Percentiles rank a stretch among this genome's conserved stretches.
Evolutionary conservation across 2,329 filamentous ascomycete species (phyloP).

Genomic region (Diaporthe eres): DNA sequence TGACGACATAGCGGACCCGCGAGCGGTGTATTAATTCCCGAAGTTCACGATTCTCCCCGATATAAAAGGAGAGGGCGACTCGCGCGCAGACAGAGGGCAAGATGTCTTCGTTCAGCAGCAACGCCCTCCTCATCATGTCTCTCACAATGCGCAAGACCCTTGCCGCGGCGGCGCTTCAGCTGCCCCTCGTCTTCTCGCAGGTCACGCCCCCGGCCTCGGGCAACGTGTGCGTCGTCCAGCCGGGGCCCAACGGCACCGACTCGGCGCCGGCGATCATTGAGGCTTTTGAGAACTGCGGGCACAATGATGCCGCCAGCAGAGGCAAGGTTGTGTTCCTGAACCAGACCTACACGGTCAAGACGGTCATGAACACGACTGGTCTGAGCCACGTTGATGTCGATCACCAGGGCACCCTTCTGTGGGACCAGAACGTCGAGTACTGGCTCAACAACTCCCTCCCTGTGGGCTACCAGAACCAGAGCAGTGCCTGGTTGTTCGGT

Average conservation of each 20-base stretch:
- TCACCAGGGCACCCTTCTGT: conserved; percentile 47
- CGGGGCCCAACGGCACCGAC: conserved; percentile 36
- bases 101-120: background rate
- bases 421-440: conserved; percentile 47
- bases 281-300: conserved; percentile 49
- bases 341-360: conserved; percentile 45
- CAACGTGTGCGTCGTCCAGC: conserved; percentile 36
- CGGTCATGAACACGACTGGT: conserved; percentile 47
- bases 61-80: conserved; percentile 1
- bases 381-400: conserved; percentile 48
- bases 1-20: conserved; percentile 35
- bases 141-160: conserved; percentile 33
- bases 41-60: background rate
- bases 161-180: conserved; percentile 37
- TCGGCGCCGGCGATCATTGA: conserved; percentile 40
- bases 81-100: background rate
- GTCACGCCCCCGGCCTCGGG: background rate
- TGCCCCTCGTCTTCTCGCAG: conserved; percentile 38
- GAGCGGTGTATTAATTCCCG: conserved; percentile 27
- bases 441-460: conserved; percentile 56
- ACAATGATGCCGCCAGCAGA: conserved; percentile 40
- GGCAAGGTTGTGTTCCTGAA: conserved; percentile 48
- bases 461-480: conserved; percentile 60
- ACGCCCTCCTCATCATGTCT: conserved; percentile 17
- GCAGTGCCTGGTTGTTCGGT: conserved; percentile 57